Evolutionary conservation across 352 stramenopile species (phyloP).

Genomic region (Phytopythium chamaehyphon): DNA sequence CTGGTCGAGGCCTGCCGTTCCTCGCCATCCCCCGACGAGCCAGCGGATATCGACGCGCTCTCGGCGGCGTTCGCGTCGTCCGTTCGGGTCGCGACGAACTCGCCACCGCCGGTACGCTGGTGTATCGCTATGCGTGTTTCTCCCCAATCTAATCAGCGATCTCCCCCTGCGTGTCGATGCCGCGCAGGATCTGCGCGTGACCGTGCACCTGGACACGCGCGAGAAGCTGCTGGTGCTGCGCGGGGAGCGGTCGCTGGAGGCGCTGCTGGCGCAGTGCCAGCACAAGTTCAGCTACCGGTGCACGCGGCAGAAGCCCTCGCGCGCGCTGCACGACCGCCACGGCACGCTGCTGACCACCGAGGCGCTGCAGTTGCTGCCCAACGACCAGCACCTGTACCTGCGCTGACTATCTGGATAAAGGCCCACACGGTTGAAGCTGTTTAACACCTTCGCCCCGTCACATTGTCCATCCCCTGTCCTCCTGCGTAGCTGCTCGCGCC

Average conservation of each 20-base stretch:
- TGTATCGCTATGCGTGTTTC: neutral
- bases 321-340: conserved; percentile 25
- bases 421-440: neutral
- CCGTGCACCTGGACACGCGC: conserved; percentile 23
- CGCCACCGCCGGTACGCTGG: conserved; percentile 6
- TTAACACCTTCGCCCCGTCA: neutral
- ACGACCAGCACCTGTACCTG: conserved; percentile 30
- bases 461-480: no score
- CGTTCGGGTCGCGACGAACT: conserved; percentile 5
- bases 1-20: conserved; percentile 18
- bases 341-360: conserved; percentile 18
- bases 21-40: neutral
- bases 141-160: neutral
- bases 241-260: conserved; percentile 14
- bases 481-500: neutral
- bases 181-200: conserved; percentile 26
- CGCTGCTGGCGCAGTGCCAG: conserved; percentile 27
- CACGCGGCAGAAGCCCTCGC: conserved; percentile 19
- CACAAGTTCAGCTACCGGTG: conserved; percentile 26
- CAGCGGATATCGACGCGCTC: conserved; percentile 11
- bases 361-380: conserved; percentile 16
- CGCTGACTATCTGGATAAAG: conserved; percentile 14
- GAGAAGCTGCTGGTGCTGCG: conserved; percentile 38
- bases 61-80: conserved; percentile 15
- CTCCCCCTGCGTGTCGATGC: neutral